Evolutionary conservation across 1,284 basidiomycete genomes (phyloP).

Genomic region (Fomitiporia mediterranea): DNA sequence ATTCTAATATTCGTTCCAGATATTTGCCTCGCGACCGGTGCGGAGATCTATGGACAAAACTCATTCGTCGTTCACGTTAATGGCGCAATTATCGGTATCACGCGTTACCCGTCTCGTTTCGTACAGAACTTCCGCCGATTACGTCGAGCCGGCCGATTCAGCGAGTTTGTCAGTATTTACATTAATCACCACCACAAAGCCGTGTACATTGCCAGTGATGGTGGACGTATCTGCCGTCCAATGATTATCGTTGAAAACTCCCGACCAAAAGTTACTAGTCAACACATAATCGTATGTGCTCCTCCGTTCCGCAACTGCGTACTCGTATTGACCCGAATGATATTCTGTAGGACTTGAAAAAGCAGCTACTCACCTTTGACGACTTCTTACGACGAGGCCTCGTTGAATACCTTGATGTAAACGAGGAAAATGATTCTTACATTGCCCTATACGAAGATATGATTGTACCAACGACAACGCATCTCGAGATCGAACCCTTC

Average conservation of each 20-base stretch:
- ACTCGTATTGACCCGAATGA: not conserved
- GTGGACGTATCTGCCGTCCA: slow-evolving; percentile 96
- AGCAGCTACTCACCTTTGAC: slow-evolving; percentile 81
- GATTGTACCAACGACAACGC: slow-evolving; percentile 81
- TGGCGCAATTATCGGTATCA: slow-evolving; percentile 93
- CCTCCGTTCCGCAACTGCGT: slow-evolving; percentile 10
- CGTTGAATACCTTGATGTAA: slow-evolving; percentile 99
- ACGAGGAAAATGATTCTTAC: slow-evolving; percentile 98
- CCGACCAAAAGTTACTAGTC: slow-evolving; percentile 70
- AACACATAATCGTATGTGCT: slow-evolving; percentile 71
- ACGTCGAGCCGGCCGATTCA: slow-evolving; percentile 86
- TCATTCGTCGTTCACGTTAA: slow-evolving; percentile 98
- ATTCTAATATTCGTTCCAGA: slow-evolving; percentile 46
- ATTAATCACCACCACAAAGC: slow-evolving; percentile 95
- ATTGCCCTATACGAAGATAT: slow-evolving; percentile 94
- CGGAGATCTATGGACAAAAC: slow-evolving; percentile 90
- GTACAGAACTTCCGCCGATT: slow-evolving; percentile 90
- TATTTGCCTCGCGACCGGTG: slow-evolving; percentile 88
- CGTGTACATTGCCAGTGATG: slow-evolving; percentile 97
- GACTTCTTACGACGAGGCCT: slow-evolving; percentile 93
- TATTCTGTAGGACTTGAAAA: slow-evolving; percentile 66
- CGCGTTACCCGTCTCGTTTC: slow-evolving; percentile 82
- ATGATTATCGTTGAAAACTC: slow-evolving; percentile 96
- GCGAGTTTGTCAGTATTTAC: slow-evolving; percentile 97
- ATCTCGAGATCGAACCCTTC: slow-evolving; percentile 99